Evolutionary conservation across 495 filamentous ascomycete species (phyloP), one percentile per base, ranked within the genome.

Genomic region (Bacidia rubella): DNA sequence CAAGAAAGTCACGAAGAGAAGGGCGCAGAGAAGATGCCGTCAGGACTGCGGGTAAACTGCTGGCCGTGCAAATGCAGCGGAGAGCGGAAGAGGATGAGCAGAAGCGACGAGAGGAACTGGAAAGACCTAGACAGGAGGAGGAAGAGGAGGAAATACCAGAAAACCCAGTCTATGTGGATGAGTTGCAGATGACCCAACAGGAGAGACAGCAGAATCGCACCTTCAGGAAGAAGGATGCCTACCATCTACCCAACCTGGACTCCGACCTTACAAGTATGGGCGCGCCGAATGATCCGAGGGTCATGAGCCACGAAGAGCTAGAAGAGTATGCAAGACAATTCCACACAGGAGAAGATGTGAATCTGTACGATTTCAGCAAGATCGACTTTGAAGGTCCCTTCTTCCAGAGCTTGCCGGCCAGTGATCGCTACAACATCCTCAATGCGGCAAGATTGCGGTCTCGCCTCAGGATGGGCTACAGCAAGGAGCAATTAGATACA

Each of bases 291-390:
- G 92, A 98, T 65, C 88, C 87, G 2, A 80, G 93, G 1, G 85
- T 98, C 55, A 96, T 98, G 92, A 87, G 82, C 35, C 75, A 86
- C 11, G 89, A 92, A 56, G 92, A 98, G 58, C 66, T 98, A 50
- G 85, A 96, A 65, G 82, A 90, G 49, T 98, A 97, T 63, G 88
- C 92, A 2, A 70, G 81, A 51, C 89, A 95, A 59, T 97, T 96
- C 57, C 78, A 94, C 57, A 81, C 78, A 53, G 92, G 90, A 32
- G 92, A 96, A 66, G 90, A 96, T 68, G 86, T 98, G 66, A 94
- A 93, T 61, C 70, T 96, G n/a, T 95, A 96, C 62, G 92, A 98
- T 65, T 97, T 96, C 57, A 90, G 85, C 53, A 97, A 97, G 65
- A 98, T 98, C 53, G 93, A 98, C 66, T 98, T 96, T 58, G 85